Conservation (phyloP, 2,329 filamentous ascomycete genomes). For the Aplosporella prunicola region DNA sequence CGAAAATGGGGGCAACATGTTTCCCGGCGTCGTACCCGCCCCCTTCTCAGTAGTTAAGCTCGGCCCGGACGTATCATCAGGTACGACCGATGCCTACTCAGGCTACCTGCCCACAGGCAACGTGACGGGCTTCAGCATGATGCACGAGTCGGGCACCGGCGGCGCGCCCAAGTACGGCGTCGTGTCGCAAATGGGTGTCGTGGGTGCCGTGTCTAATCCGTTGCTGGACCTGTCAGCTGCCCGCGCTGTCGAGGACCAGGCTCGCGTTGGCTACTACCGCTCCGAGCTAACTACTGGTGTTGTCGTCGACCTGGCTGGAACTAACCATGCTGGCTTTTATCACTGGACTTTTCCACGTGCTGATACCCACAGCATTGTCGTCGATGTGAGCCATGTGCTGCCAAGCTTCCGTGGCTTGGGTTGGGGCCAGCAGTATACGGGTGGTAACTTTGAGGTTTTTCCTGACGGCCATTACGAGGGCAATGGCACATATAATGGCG, state of each 20-base stretch:
- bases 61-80: slow-evolving; percentile 25
- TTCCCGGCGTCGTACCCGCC: slow-evolving; percentile 28
- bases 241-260: slow-evolving; percentile 42
- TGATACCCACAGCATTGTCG: slow-evolving; percentile 40
- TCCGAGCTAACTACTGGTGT: slow-evolving; percentile 46
- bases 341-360: slow-evolving; percentile 48
- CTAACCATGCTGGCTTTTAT: slow-evolving; percentile 48
- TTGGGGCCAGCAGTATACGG: slow-evolving; percentile 52
- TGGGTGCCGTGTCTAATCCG: slow-evolving; percentile 36
- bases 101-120: slow-evolving; percentile 24
- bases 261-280: slow-evolving; percentile 53
- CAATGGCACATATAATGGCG: slow-evolving; percentile 54
- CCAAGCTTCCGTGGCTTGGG: slow-evolving; percentile 52
- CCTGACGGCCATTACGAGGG: slow-evolving; percentile 49
- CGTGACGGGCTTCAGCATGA: slow-evolving; percentile 28
- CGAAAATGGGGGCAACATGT: slow-evolving; percentile 26
- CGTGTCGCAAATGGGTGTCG: slow-evolving; percentile 26
- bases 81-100: slow-evolving; percentile 25
- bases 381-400: slow-evolving; percentile 56
- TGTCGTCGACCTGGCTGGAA: slow-evolving; percentile 48
- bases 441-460: slow-evolving; percentile 48
- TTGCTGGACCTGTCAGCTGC: slow-evolving; percentile 46
- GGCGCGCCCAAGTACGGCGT: slow-evolving; percentile 28
- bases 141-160: slow-evolving; percentile 27
- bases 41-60: slow-evolving; percentile 30